Base-by-base conservation (phyloP, 2,329 filamentous ascomycete genomes). In the Colletotrichum salicis region DNA sequence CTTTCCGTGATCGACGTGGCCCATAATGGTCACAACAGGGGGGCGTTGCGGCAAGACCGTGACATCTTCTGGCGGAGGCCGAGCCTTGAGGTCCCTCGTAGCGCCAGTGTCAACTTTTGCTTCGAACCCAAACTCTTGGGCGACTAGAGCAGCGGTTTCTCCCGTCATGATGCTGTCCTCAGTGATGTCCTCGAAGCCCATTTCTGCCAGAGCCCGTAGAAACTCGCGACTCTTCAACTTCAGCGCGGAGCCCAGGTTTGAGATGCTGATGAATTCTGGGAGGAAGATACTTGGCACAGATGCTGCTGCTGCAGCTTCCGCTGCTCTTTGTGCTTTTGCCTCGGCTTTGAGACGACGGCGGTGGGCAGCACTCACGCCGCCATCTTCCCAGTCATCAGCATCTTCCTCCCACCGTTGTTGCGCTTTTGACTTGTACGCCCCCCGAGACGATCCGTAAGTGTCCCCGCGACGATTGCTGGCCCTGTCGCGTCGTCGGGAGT, bases 1-100 rank as follows among this genome's bases (percentile, higher is more conserved):
- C 85, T 99, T 99, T 65, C 96, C 96, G 80, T 99, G 96, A 80
- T 99, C 97, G 76, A 99, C 96, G 75, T 99, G 96, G 2, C 96
- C 96, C 97, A 99, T 99, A 78, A 99, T 99, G 0, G 97, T 98
- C 51, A 99, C 95, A 45, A 99, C 94, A 0, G 96, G 97, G 8
- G 96, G 96, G 19, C 97, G 90, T 41, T 85, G 82, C 2, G 95
- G 94, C 8, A 98, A 82, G 15, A 81, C 76, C 0, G 92, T 90
- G 60, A 85, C 88, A 80, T 96, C 94, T 77, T 91, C 91, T 10
- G 90, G 89, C 31, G 87, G 84, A 1, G 94, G 92, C 12, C 91
- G 89, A 29, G 93, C 88, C 73, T 88, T 88, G 51, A 99, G 83
- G 80, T 99, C 96, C 56, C 90, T 85, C 1, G 84, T 80, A 58